phyloP scores from a whole-genome alignment of 2,329 filamentous ascomycete species.

The Aureobasidium sp. region DNA sequence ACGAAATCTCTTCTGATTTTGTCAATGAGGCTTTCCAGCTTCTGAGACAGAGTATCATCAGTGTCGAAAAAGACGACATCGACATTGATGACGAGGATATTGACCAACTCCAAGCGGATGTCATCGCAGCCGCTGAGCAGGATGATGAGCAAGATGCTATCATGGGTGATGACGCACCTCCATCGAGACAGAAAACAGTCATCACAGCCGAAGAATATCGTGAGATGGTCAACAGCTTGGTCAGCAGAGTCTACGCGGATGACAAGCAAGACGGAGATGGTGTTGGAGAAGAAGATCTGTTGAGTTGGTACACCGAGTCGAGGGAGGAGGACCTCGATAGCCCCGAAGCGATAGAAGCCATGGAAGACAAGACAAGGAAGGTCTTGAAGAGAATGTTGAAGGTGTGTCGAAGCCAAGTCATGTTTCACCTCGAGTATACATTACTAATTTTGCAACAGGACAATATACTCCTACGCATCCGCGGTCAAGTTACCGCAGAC shows the following conservation, averaged over 20 bases:
- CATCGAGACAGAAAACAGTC: constrained; percentile 51
- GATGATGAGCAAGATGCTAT: constrained; percentile 40
- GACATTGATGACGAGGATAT: constrained; percentile 75
- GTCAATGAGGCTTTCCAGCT: constrained; percentile 90
- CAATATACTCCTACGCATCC: constrained; percentile 52
- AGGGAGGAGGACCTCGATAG: constrained; percentile 74
- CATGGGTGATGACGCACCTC: constrained; percentile 32
- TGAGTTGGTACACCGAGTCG: constrained; percentile 88
- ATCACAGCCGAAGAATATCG: constrained; percentile 96
- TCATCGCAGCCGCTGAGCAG: constrained; percentile 39
- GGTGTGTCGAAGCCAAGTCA: constrained; percentile 47
- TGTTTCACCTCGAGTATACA: not conserved
- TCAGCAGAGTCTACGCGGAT: constrained; percentile 76
- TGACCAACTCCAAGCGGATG: not conserved
- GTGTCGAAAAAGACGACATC: constrained; percentile 94
- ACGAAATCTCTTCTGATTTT: constrained; percentile 76
- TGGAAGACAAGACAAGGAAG: constrained; percentile 68
- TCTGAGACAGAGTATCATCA: constrained; percentile 90
- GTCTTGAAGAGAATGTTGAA: constrained; percentile 95
- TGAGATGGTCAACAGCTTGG: constrained; percentile 77
- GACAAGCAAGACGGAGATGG: constrained; percentile 71
- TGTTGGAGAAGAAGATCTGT: constrained; percentile 71
- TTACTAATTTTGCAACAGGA: constrained; percentile 37
- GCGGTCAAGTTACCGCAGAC: constrained; percentile 84
- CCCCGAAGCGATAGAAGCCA: constrained; percentile 72